Conservation (phyloP, 805 yeast species). For the Yueomyces sp. region DNA sequence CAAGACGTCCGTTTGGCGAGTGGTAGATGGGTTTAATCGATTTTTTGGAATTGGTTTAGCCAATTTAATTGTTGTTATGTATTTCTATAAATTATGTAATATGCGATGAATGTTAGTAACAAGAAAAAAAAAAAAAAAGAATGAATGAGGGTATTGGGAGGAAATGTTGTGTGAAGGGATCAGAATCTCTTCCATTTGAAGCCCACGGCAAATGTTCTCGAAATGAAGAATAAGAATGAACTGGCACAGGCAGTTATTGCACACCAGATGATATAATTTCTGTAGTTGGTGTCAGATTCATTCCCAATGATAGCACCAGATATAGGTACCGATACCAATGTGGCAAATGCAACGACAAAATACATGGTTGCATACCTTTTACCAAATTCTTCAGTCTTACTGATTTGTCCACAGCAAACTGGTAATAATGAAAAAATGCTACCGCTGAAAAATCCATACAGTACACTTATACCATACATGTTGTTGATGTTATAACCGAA, state of each 20-base stretch:
- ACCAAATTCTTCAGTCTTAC: constrained; percentile 40
- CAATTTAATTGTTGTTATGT: too few species aligned
- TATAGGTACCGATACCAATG: constrained; percentile 36
- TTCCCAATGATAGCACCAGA: constrained; percentile 37
- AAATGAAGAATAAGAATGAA: constrained; percentile 28
- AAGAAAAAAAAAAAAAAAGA: neutral
- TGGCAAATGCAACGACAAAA: constrained; percentile 42
- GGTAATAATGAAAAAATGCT: constrained; percentile 43
- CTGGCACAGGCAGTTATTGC: constrained; percentile 27
- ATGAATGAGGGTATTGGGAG: neutral
- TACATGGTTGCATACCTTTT: constrained; percentile 45
- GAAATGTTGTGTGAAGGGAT: constrained; percentile 2
- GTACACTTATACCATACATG: constrained; percentile 31
- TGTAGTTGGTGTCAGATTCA: constrained; percentile 23
- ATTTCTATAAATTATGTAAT: too few species aligned
- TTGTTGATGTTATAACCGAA: constrained; percentile 23
- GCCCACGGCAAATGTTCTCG: constrained; percentile 36
- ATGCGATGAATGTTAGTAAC: neutral
- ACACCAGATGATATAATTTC: constrained; percentile 26
- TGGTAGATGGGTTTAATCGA: too few species aligned
- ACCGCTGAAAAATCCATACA: constrained; percentile 42
- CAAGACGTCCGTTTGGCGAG: too few species aligned
- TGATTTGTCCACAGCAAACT: constrained; percentile 45
- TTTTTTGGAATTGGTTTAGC: too few species aligned
- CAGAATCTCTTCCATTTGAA: constrained; percentile 22